Evolutionary conservation across 176 grass and related monocot species (phyloP).

Genomic region (Pharus latifolius): DNA sequence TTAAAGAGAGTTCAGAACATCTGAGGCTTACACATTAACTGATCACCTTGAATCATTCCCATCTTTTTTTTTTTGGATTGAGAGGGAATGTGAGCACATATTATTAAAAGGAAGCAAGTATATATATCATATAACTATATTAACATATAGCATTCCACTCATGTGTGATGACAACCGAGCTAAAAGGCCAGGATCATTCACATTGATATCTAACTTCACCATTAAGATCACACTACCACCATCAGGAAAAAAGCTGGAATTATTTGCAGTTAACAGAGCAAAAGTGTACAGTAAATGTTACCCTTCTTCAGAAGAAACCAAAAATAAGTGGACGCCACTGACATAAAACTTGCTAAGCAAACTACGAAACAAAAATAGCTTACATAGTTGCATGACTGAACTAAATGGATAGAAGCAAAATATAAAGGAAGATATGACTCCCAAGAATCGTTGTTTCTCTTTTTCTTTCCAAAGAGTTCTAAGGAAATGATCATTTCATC

Average conservation of each 20-base stretch:
- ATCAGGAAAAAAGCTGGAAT: neutral
- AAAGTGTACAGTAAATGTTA: neutral
- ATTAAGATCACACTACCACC: neutral
- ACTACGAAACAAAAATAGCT: neutral
- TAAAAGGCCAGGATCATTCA: too few relatives aligned
- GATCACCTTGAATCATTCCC: neutral
- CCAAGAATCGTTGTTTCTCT: neutral
- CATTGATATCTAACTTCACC: neutral
- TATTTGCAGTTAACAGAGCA: neutral
- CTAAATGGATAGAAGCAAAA: neutral
- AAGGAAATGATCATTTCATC: neutral
- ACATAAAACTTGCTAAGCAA: neutral
- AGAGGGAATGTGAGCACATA: too few relatives aligned
- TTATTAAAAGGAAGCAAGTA: too few relatives aligned
- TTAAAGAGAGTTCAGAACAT: neutral
- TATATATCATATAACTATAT: too few relatives aligned
- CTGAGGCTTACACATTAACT: neutral
- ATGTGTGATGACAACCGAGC: too few relatives aligned
- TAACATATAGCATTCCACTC: too few relatives aligned
- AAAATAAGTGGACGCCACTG: too few relatives aligned
- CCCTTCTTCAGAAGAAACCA: neutral
- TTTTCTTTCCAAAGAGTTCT: neutral
- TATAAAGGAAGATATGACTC: neutral
- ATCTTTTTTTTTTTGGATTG: too few relatives aligned
- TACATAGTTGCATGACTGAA: neutral